phyloP scores from a whole-genome alignment of 345 rosid genomes.

The Salix brachista region DNA sequence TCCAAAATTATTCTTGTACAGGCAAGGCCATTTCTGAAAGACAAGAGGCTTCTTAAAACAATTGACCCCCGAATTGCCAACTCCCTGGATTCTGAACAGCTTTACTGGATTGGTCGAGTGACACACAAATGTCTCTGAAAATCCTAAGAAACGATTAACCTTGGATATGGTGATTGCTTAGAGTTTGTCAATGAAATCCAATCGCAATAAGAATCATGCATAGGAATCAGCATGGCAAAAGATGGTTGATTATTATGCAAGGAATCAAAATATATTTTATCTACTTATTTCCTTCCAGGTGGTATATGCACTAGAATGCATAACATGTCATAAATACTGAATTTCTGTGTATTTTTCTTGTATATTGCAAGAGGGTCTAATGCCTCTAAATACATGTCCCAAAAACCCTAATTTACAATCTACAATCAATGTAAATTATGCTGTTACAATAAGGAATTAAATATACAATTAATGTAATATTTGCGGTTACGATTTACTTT shows the following conservation, averaged over 20 bases:
- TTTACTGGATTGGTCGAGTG: conserved; percentile 30
- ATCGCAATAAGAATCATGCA: background rate
- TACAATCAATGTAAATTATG: too few species aligned
- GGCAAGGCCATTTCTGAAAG: conserved; percentile 35
- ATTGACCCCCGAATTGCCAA: conserved; percentile 24
- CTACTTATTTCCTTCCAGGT: conserved; percentile 14
- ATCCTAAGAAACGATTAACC: conserved; percentile 33
- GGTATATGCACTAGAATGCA: conserved; percentile 33
- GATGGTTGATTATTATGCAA: too few species aligned
- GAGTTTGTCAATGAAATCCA: background rate
- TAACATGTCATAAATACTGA: background rate
- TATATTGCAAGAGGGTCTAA: too few species aligned
- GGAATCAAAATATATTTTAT: background rate
- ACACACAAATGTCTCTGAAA: conserved; percentile 25
- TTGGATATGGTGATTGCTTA: conserved; percentile 29
- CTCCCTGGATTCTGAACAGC: conserved; percentile 27
- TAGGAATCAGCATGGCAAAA: background rate
- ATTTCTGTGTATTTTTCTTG: too few species aligned
- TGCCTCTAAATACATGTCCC: too few species aligned
- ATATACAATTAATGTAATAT: too few species aligned
- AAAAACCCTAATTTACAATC: too few species aligned
- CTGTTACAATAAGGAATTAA: too few species aligned
- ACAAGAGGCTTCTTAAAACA: conserved; percentile 23
- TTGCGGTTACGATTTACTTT: too few species aligned
- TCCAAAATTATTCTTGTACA: conserved; percentile 4